A percentile compares a stretch with the other conserved stretches of the same genome.
These are phyloP conservation scores for Chlorella sp. DNA, from an alignment of 139 green algal species.

Conservation along the genomic window DNA sequence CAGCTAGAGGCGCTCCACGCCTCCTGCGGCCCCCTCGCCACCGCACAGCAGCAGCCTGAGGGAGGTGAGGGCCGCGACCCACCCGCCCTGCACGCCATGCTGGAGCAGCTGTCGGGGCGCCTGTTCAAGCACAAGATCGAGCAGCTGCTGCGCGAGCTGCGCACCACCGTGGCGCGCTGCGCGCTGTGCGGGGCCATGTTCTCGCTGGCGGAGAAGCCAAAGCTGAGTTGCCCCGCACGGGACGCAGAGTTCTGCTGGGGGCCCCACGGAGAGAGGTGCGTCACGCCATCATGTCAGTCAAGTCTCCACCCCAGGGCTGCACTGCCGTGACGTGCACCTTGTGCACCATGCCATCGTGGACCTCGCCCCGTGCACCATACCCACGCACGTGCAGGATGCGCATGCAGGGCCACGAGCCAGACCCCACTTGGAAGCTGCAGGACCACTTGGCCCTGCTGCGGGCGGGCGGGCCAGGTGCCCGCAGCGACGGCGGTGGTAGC, in stretches of 20 bases:
- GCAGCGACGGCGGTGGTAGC: background rate
- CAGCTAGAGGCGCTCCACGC: background rate
- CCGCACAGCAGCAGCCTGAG: background rate
- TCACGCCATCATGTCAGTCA: no score
- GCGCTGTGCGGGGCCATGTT: slow-evolving; percentile 20
- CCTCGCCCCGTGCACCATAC: background rate
- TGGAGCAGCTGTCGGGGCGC: background rate
- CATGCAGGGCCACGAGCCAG: background rate
- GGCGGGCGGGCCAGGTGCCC: background rate
- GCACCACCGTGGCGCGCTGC: slow-evolving; percentile 22
- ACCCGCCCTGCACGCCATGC: background rate
- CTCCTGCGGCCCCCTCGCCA: background rate
- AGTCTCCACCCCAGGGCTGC: background rate
- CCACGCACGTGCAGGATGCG: background rate
- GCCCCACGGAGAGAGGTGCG: background rate
- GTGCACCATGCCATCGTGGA: background rate
- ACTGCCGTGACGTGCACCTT: background rate
- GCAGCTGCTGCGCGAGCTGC: slow-evolving; percentile 12
- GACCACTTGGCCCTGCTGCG: slow-evolving; percentile 20
- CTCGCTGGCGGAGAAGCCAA: slow-evolving; percentile 17
- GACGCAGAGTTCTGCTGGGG: background rate
- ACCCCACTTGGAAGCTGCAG: slow-evolving; percentile 22
- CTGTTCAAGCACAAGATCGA: slow-evolving; percentile 15
- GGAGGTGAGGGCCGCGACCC: no score
- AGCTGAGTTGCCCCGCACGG: slow-evolving; percentile 1